phyloP scores from a whole-genome alignment of 306 rosid species.

The Malus domestica region DNA sequence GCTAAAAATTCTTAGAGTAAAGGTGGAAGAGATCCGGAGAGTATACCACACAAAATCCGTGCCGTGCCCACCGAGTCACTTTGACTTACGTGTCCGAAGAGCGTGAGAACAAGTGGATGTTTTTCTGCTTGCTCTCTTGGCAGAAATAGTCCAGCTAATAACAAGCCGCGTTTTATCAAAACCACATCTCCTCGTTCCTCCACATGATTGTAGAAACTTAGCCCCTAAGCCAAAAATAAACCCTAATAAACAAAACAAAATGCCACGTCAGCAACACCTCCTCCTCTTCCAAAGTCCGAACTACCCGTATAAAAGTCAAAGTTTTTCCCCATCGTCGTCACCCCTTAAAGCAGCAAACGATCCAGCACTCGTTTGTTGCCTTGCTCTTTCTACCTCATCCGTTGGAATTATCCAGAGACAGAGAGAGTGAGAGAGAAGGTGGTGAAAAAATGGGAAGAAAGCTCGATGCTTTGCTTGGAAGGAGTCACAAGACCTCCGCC shows the following conservation, averaged over 20 bases:
- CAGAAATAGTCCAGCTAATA: not conserved
- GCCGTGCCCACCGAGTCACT: not conserved
- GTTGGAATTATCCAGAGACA: too few relatives aligned
- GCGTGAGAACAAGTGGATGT: not conserved
- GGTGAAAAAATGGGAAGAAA: constrained; percentile 48
- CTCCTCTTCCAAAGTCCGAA: not conserved
- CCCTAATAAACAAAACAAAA: not conserved
- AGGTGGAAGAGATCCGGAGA: too few relatives aligned
- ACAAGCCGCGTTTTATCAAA: not conserved
- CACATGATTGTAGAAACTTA: constrained; percentile 9
- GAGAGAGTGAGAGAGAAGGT: not conserved
- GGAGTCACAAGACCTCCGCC: constrained; percentile 40
- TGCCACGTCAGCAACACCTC: not conserved
- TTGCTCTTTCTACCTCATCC: not conserved
- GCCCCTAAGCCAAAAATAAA: constrained; percentile 3
- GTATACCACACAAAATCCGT: too few relatives aligned
- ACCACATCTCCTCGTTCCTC: not conserved
- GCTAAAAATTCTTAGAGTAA: too few relatives aligned
- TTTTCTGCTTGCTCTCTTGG: not conserved
- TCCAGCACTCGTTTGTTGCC: constrained; percentile 13
- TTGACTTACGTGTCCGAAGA: not conserved
- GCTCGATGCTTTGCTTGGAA: constrained; percentile 59
- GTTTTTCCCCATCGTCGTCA: not conserved
- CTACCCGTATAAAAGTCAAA: not conserved
- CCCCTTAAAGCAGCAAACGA: constrained; percentile 12